A percentile compares a stretch with the other conserved stretches of the same genome.
Conservation (phyloP, 192 early-diverging fungal species). For the Dimargaris verticillata region DNA sequence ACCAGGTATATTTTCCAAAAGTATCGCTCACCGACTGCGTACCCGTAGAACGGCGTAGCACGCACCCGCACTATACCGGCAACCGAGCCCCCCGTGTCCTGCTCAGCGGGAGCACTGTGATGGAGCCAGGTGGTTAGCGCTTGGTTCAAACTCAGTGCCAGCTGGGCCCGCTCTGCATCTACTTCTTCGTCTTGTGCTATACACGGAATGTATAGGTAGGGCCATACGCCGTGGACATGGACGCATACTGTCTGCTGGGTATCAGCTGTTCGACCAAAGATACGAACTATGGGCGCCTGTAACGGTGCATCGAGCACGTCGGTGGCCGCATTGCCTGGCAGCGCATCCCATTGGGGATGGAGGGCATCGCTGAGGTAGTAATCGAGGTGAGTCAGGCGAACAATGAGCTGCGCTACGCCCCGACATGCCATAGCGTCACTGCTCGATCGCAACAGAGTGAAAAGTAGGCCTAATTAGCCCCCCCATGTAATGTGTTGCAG, state of each 20-base stretch:
- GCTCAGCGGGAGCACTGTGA: slow-evolving; percentile 14
- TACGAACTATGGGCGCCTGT: slow-evolving; percentile 41
- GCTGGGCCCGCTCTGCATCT: slow-evolving; percentile 15
- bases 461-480: too few species aligned
- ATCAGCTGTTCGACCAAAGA: slow-evolving; percentile 53
- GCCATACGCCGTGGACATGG: slow-evolving; percentile 71
- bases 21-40: slow-evolving; percentile 41
- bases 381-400: slow-evolving; percentile 9
- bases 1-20: slow-evolving; percentile 65
- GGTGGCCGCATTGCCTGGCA: background rate
- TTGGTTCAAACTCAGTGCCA: slow-evolving; percentile 44
- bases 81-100: slow-evolving; percentile 26
- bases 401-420: too few species aligned
- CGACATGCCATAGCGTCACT: slow-evolving; percentile 17
- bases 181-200: slow-evolving; percentile 16
- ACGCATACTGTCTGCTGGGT: slow-evolving; percentile 56
- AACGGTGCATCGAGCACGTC: slow-evolving; percentile 21
- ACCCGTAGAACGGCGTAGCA: slow-evolving; percentile 80
- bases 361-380: slow-evolving; percentile 6
- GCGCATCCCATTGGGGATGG: background rate
- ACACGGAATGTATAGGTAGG: slow-evolving; percentile 71
- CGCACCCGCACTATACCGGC: slow-evolving; percentile 55
- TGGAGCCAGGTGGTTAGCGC: slow-evolving; percentile 34
- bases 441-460: too few species aligned
- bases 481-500: too few species aligned